Percentiles rank a stretch among this genome's conserved stretches.
Evolutionary conservation across 495 filamentous ascomycete genomes (phyloP).

Genomic region (Lasiosphaeria miniovina): DNA sequence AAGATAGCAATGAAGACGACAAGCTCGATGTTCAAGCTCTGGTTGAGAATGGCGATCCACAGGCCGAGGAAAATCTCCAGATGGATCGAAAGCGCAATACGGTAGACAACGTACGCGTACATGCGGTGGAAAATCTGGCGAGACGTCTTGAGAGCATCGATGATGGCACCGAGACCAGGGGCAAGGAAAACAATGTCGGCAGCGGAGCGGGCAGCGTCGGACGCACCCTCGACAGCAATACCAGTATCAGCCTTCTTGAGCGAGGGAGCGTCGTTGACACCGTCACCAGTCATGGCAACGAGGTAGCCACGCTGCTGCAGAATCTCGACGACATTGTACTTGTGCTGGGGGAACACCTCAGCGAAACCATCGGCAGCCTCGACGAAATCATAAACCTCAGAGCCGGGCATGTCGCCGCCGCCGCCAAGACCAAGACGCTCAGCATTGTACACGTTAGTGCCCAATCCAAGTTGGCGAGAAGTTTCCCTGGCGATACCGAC

Average conservation of each 20-base stretch:
- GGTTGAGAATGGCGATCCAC: conserved; percentile 85
- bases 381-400: conserved; percentile 90
- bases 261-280: conserved; percentile 95
- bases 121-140: conserved; percentile 96
- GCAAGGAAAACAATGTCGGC: conserved; percentile 93
- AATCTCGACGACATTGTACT: conserved; percentile 96
- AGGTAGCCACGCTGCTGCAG: conserved; percentile 94
- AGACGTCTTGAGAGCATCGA: conserved; percentile 88
- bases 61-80: conserved; percentile 85
- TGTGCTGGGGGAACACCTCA: conserved; percentile 97
- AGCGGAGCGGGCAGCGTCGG: conserved; percentile 87
- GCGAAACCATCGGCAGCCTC: conserved; percentile 93
- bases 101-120: conserved; percentile 95
- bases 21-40: conserved; percentile 76
- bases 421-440: conserved; percentile 80
- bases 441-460: conserved; percentile 92
- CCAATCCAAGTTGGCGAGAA: conserved; percentile 83
- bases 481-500: conserved; percentile 91
- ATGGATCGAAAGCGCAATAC: conserved; percentile 88
- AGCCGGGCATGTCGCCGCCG: conserved; percentile 86
- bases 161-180: conserved; percentile 87
- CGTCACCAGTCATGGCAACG: conserved; percentile 97
- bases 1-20: conserved; percentile 94
- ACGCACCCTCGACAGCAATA: conserved; percentile 92
- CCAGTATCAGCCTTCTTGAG: conserved; percentile 94